Evolutionary conservation across 495 filamentous ascomycete species (phyloP).

Genomic region (Penicillium steckii): DNA sequence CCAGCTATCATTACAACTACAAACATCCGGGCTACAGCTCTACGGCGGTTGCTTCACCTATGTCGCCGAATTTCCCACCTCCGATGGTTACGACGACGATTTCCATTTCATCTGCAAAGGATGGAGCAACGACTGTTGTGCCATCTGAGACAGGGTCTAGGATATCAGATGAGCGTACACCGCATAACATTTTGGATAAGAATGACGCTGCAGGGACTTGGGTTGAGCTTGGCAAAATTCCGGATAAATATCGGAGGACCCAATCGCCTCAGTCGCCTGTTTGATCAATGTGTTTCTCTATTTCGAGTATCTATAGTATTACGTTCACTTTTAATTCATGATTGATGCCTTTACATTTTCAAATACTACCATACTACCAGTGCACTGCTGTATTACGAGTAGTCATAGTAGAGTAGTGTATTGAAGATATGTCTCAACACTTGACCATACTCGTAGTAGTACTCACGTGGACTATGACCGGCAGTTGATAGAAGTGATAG

Average conservation of each 20-base stretch:
- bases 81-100: conserved; percentile 24
- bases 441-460: no score
- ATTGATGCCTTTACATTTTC: background rate
- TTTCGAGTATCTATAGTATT: background rate
- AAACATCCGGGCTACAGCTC: conserved; percentile 8
- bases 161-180: conserved; percentile 4
- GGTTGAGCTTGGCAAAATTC: conserved; percentile 13
- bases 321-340: background rate
- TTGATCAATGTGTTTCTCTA: background rate
- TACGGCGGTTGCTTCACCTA: conserved; percentile 9
- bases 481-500: no score
- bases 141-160: conserved; percentile 11
- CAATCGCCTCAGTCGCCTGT: background rate
- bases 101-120: conserved; percentile 17
- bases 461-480: no score
- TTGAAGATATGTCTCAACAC: no score
- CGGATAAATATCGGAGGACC: conserved; percentile 2
- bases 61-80: conserved; percentile 15
- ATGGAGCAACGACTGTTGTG: background rate
- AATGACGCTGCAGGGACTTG: conserved; percentile 6
- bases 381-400: no score
- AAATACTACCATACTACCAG: no score
- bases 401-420: no score
- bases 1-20: conserved; percentile 8
- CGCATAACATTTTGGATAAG: conserved; percentile 9